These are phyloP conservation scores for Neostapfia colusana DNA, from an alignment of 176 grass and related monocot species.

Conservation along the genomic window DNA sequence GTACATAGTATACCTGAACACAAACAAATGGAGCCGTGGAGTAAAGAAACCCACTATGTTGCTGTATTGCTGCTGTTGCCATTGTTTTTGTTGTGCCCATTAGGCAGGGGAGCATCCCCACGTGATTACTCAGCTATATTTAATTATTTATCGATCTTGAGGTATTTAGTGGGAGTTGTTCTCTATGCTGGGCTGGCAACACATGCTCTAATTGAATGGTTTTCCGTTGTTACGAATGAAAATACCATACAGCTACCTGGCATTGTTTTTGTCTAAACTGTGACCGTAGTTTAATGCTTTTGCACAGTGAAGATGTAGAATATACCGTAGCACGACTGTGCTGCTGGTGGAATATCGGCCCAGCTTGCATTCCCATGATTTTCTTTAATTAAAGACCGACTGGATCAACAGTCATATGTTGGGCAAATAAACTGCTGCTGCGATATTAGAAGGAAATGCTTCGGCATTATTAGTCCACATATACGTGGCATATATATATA, in stretches of 20 bases:
- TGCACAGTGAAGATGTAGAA: neutral
- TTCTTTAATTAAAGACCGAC: no score
- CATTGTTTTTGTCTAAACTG: neutral
- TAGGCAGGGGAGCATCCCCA: conserved; percentile 1
- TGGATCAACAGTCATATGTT: no score
- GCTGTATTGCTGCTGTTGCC: conserved; percentile 10
- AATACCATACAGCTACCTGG: neutral
- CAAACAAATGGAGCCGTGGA: conserved; percentile 31
- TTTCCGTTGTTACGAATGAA: neutral
- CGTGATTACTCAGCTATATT: conserved; percentile 15
- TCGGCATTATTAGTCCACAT: no score
- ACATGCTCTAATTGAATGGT: neutral
- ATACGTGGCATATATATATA: no score
- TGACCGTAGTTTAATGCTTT: neutral
- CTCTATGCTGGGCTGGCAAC: neutral
- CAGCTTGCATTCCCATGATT: no score
- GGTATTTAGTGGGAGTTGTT: neutral
- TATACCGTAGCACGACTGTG: neutral
- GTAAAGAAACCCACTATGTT: neutral
- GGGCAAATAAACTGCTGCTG: no score
- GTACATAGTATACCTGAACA: conserved; percentile 45
- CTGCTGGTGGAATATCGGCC: no score
- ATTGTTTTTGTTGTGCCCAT: conserved; percentile 26
- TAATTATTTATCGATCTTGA: neutral
- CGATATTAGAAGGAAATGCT: no score